Conservation (phyloP, 2,329 filamentous ascomycete species). For the Sporothrix brasiliensis region DNA sequence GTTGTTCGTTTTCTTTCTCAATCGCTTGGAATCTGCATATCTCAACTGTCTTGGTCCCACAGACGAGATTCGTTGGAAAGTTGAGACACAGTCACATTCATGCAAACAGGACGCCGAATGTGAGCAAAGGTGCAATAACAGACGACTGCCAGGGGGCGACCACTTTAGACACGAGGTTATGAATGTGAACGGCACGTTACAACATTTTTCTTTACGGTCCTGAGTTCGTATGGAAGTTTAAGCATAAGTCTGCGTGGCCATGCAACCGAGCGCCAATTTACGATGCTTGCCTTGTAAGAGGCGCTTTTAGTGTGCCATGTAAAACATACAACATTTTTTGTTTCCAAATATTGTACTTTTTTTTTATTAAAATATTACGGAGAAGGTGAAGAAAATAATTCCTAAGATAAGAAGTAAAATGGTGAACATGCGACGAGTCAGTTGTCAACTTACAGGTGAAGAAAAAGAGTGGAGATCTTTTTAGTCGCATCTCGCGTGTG, state of each 20-base stretch:
- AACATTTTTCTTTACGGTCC: background rate
- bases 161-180: background rate
- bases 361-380: background rate
- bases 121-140: background rate
- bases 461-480: background rate
- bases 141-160: background rate
- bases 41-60: background rate
- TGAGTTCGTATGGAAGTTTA: background rate
- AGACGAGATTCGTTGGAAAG: background rate
- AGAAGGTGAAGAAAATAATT: too few relatives aligned
- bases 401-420: background rate
- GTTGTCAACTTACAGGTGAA: background rate
- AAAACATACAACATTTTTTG: background rate
- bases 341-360: background rate
- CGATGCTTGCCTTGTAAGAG: background rate
- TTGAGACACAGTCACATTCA: background rate
- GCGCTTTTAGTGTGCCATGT: background rate
- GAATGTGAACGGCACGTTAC: too few relatives aligned
- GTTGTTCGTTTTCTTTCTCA: background rate
- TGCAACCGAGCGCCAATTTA: background rate
- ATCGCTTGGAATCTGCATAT: background rate
- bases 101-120: background rate
- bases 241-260: background rate
- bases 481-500: too few relatives aligned
- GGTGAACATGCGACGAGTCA: background rate